These are phyloP conservation scores for Mortierella sp. DNA, from an alignment of 371 early-diverging fungal genomes.

Conservation along the genomic window DNA sequence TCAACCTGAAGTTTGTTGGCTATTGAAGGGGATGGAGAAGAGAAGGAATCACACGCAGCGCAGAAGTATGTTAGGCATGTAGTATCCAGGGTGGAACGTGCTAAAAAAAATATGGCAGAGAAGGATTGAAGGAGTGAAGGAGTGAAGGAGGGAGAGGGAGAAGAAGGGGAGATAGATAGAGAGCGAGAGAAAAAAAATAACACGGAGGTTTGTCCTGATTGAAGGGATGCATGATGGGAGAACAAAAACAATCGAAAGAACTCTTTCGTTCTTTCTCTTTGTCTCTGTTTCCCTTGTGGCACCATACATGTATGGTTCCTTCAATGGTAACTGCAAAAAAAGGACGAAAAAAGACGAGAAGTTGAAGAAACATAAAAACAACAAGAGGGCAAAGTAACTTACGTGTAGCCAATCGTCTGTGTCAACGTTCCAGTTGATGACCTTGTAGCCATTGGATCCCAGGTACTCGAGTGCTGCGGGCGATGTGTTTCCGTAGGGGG, in stretches of 20 bases:
- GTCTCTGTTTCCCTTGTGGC: neutral
- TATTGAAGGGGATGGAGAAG: neutral
- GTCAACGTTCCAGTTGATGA: constrained; percentile 59
- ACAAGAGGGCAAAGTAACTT: neutral
- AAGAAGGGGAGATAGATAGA: neutral
- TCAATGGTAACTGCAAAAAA: too few species aligned
- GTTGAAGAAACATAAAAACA: neutral
- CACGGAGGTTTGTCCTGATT: neutral
- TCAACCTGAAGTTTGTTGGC: constrained; percentile 18
- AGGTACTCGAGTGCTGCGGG: constrained; percentile 64
- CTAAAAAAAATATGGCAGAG: neutral
- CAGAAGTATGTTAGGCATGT: neutral
- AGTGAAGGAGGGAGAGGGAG: neutral
- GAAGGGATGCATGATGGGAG: neutral
- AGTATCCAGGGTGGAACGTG: neutral
- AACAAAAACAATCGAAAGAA: neutral
- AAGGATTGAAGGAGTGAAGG: neutral
- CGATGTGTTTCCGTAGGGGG: constrained; percentile 77
- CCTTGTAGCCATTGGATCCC: constrained; percentile 58
- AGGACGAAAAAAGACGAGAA: too few species aligned
- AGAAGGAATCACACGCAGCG: neutral
- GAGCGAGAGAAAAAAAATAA: neutral
- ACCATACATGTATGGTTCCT: neutral
- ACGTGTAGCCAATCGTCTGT: constrained; percentile 56
- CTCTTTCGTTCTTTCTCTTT: neutral